A percentile compares a stretch with the other conserved stretches of the same genome.
phyloP scores from a whole-genome alignment of 2,329 filamentous ascomycete genomes.

The Rosellinia necatrix region DNA sequence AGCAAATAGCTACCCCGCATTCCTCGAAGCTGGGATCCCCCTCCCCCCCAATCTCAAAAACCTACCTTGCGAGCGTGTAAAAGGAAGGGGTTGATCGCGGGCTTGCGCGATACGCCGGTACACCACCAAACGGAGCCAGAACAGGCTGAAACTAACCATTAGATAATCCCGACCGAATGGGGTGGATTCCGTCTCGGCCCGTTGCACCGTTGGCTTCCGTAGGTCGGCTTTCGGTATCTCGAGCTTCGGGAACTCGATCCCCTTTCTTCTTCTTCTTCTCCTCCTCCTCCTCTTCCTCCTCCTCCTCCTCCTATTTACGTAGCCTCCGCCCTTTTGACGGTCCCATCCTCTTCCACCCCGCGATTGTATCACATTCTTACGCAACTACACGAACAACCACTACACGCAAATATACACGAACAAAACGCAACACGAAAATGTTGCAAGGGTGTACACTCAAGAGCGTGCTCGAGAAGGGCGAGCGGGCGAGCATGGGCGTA shows the following conservation, averaged over 20 bases:
- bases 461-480: slow-evolving; percentile 53
- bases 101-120: too few relatives aligned
- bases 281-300: neutral
- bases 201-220: slow-evolving; percentile 11
- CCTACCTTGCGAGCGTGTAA: too few relatives aligned
- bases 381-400: neutral
- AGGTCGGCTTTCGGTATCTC: slow-evolving; percentile 7
- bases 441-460: slow-evolving; percentile 47
- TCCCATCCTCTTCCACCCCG: neutral
- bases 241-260: too few relatives aligned
- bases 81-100: too few relatives aligned
- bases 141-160: neutral
- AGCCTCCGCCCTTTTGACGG: neutral
- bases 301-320: neutral
- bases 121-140: too few relatives aligned
- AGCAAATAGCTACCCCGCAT: slow-evolving; percentile 9
- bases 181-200: neutral
- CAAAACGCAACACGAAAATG: slow-evolving; percentile 14
- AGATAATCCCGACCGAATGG: neutral
- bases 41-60: neutral
- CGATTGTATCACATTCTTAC: neutral
- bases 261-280: too few relatives aligned
- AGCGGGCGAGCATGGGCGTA: slow-evolving; percentile 56
- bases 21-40: neutral
- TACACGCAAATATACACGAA: neutral